Evolutionary conservation across 1,284 basidiomycete species (phyloP).

Genomic region (Austroboletus niveus): DNA sequence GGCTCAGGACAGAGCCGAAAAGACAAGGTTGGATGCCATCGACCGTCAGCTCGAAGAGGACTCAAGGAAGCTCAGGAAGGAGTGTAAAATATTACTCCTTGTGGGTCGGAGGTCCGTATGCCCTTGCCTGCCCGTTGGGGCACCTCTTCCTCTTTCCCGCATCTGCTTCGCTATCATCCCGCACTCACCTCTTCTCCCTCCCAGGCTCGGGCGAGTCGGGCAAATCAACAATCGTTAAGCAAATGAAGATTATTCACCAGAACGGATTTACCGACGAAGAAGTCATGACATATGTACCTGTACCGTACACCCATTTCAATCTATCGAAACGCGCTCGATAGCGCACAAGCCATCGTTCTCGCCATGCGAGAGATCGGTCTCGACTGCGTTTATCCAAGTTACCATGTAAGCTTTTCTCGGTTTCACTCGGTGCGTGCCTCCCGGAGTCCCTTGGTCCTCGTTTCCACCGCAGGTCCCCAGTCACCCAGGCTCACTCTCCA

Average conservation of each 20-base stretch:
- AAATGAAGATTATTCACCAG: conserved; percentile 99
- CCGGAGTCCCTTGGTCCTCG: neutral
- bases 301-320: conserved; percentile 69
- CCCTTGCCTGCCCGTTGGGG: conserved; percentile 4
- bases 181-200: neutral
- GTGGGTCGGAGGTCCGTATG: conserved; percentile 49
- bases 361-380: conserved; percentile 90
- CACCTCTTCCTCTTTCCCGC: conserved; percentile 7
- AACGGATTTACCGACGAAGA: conserved; percentile 87
- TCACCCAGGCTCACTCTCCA: no score
- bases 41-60: conserved; percentile 76
- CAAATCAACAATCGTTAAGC: conserved; percentile 96
- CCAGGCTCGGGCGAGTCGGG: conserved; percentile 75
- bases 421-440: no score
- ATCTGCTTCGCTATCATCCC: neutral
- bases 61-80: conserved; percentile 74
- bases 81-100: conserved; percentile 92
- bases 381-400: conserved; percentile 76
- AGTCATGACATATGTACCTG: conserved; percentile 47
- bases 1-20: conserved; percentile 55
- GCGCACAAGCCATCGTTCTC: conserved; percentile 84
- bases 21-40: conserved; percentile 68
- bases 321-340: conserved; percentile 86
- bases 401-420: conserved; percentile 46
- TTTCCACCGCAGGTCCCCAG: conserved; percentile 29